Base-by-base conservation (phyloP, 495 filamentous ascomycete species). In the Sabuloglossum arenarium region DNA sequence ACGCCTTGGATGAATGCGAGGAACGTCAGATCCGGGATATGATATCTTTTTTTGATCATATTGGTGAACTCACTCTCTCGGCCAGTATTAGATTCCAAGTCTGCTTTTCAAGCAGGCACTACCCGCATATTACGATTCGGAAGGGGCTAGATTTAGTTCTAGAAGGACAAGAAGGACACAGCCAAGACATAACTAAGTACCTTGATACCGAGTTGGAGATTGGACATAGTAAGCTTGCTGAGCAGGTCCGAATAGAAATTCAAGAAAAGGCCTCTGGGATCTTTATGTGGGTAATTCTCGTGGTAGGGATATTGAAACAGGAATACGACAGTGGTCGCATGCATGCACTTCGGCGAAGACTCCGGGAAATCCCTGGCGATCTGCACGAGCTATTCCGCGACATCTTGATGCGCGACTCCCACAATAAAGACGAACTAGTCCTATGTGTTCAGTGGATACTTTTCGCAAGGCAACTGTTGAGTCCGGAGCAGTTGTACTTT, bases 1-100 rank as follows among this genome's bases (percentile, higher is more conserved):
- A 73, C 56, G 71, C 71, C 3, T 56, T 73, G 16, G 69, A 73
- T 49, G 71, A 72, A 55, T 73, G 69, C 46, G 58, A 63, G 24
- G 66, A 70, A 32, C 31, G 54, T 19, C 56, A 71, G 30, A 58
- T 68, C 25, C 60, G 64, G 29, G 64, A 68, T 19, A 67, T 72
- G 66, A 55, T 71, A 3, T 24, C 27, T 0, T 68, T 65, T 25
- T 64, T 73, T 50, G 64, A 71, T 25, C 14, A 62, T 0, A 31
- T 72, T 10, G 64, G 64, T 3, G 56, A 62, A 2, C 8, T 45
- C 2, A 58, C 61, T 11, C 21, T 56, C 9, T 56, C 57, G 23
- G 27, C 16, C 1, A 27, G 39, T 0, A 30, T 60, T 10, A 53
- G 27, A 16, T 59, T 70, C 32, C 56, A 43, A 14, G 55, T 66